Evolutionary conservation across 2,329 filamentous ascomycete genomes (phyloP).

Genomic region (Ceratocystis papillata): DNA sequence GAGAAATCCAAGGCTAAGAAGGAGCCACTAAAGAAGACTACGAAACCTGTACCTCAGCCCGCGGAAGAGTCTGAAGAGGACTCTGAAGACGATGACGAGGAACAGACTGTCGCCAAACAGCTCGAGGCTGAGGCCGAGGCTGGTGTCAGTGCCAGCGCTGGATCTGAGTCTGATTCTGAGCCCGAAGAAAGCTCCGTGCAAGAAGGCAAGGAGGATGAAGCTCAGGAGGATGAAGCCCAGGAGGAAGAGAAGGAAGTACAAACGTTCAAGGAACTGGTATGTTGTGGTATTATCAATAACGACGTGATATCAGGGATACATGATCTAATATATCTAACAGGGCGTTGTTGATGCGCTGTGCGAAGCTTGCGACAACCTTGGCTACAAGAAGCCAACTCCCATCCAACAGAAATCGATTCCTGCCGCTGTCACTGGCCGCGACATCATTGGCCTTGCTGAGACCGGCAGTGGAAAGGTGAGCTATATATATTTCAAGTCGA

Average conservation of each 20-base stretch:
- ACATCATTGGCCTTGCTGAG: constrained; percentile 88
- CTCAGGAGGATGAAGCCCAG: constrained; percentile 23
- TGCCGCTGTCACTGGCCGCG: constrained; percentile 63
- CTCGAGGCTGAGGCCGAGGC: neutral
- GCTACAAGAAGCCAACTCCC: constrained; percentile 76
- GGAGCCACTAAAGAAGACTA: constrained; percentile 15
- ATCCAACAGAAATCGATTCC: constrained; percentile 85
- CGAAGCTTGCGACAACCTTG: constrained; percentile 72
- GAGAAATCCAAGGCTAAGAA: neutral
- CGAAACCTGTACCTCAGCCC: constrained; percentile 4
- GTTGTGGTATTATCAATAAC: constrained; percentile 21
- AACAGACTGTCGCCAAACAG: neutral
- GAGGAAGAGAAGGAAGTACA: constrained; percentile 36
- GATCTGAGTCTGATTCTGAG: constrained; percentile 23
- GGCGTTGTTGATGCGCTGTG: constrained; percentile 79
- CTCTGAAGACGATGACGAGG: constrained; percentile 6
- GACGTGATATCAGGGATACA: constrained; percentile 24
- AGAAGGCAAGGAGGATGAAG: constrained; percentile 10
- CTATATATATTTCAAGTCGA: neutral
- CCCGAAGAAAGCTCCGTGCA: constrained; percentile 9
- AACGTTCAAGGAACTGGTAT: constrained; percentile 55
- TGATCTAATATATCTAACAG: constrained; percentile 31
- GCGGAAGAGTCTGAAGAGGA: constrained; percentile 16
- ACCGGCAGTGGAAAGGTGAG: constrained; percentile 73
- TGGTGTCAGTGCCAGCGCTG: constrained; percentile 11